Evolutionary conservation across 2,329 filamentous ascomycete species (phyloP), one percentile per base, ranked within the genome.

Genomic region (Scopulariopsis brevicaulis): DNA sequence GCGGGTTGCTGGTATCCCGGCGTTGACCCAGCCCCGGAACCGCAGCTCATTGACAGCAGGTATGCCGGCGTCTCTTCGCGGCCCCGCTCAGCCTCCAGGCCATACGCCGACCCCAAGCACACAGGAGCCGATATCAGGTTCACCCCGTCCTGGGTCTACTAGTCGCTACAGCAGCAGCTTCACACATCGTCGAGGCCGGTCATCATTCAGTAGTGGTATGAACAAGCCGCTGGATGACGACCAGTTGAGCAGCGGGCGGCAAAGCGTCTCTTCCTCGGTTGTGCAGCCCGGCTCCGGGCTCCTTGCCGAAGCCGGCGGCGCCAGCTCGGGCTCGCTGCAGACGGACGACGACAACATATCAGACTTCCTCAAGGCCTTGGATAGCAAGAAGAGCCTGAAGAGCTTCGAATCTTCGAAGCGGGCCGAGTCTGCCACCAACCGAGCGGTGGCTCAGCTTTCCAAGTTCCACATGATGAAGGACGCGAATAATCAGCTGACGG

Each of bases 121-220:
- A 7, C 55, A 48, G 1, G 55, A 57, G 22, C 25, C 46, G 4
- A 75, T 82, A 58, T 84, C 86, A 6, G 84, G 87, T 58, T 96
- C 91, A 8, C 91, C 93, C 2, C 88, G 87, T 61, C 89, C 90
- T 5, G 79, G 84, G 10, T 84, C 87, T 0, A 84, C 89, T n/a
- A 86, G 85, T 60, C 85, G 89, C 53, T 97, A 95, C 68, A 96
- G 90, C 70, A 97, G 93, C 70, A 96, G 92, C 66, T 99, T 99
- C 66, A 89, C 87, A 7, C 90, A 96, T 68, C 84, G 94, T 53
- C 84, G 89, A 58, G 86, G 83, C 32, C 83, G 91, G 52, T 83
- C 86, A 25, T 95, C 91, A 0, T 87, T 87, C 59, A 50, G 46
- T 22, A 86, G 88, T 35, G 87, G 87, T 22, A 79, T 82, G 22